These are phyloP conservation scores for Ustilago trichophora DNA, from an alignment of 1,284 basidiomycete species.

Conservation along the genomic window DNA sequence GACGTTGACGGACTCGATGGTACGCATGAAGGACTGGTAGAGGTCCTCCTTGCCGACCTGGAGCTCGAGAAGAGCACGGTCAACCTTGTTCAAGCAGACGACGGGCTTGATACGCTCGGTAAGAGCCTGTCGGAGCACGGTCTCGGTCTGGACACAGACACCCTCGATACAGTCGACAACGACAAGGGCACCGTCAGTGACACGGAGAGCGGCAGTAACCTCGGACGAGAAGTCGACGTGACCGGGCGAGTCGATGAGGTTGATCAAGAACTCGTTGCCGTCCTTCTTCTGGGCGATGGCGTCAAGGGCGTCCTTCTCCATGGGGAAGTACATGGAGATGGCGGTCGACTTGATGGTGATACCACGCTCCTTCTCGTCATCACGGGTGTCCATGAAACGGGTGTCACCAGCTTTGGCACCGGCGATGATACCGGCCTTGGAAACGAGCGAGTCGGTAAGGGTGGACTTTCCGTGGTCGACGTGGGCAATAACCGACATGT, in stretches of 20 bases:
- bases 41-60: slow-evolving; percentile 97
- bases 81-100: slow-evolving; percentile 99
- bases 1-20: slow-evolving; percentile 98
- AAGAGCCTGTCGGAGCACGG: slow-evolving; percentile 96
- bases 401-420: slow-evolving; percentile 89
- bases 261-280: slow-evolving; percentile 97
- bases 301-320: slow-evolving; percentile 77
- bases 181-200: slow-evolving; percentile 89
- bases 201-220: slow-evolving; percentile 98
- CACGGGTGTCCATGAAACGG: slow-evolving; percentile 97
- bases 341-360: slow-evolving; percentile 99
- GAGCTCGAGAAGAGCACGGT: slow-evolving; percentile 98
- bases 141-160: slow-evolving; percentile 99
- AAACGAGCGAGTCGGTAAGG: slow-evolving; percentile 97
- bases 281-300: slow-evolving; percentile 93
- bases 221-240: slow-evolving; percentile 99
- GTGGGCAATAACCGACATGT: slow-evolving; percentile 80
- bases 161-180: slow-evolving; percentile 99
- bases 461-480: slow-evolving; percentile 99
- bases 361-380: slow-evolving; percentile 99
- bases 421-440: slow-evolving; percentile 99
- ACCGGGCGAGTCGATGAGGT: slow-evolving; percentile 99
- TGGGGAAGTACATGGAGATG: slow-evolving; percentile 99
- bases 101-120: slow-evolving; percentile 99
- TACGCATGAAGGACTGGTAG: slow-evolving; percentile 97